phyloP scores from a whole-genome alignment of 2,329 filamentous ascomycete genomes.

The Pleochaeta shiraiana region DNA sequence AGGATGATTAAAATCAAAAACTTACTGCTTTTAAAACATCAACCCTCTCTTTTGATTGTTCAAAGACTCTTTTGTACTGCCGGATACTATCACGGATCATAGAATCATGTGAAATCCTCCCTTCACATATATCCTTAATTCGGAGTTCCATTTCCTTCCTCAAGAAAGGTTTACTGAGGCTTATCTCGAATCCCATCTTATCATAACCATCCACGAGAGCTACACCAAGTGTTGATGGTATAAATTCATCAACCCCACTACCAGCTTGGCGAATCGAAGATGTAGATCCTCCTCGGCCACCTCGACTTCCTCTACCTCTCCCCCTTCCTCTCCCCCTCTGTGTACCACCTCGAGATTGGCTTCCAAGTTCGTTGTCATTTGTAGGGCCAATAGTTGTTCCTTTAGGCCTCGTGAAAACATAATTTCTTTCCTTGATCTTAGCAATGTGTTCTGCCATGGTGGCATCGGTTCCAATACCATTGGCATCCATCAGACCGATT shows the following conservation, averaged over 20 bases:
- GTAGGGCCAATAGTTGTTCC: conserved; percentile 11
- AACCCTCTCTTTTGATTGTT: conserved; percentile 58
- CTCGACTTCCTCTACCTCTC: conserved; percentile 21
- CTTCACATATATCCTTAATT: conserved; percentile 94
- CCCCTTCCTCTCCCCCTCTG: conserved; percentile 24
- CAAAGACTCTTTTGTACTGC: conserved; percentile 72
- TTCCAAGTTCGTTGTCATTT: conserved; percentile 13
- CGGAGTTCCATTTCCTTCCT: conserved; percentile 95
- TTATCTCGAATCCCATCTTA: conserved; percentile 78
- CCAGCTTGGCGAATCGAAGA: conserved; percentile 19
- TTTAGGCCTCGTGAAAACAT: conserved; percentile 46
- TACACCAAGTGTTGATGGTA: conserved; percentile 78
- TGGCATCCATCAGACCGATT: conserved; percentile 93
- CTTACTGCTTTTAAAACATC: conserved; percentile 39
- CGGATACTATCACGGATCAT: conserved; percentile 68
- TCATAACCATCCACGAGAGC: conserved; percentile 91
- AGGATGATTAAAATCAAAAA: conserved; percentile 13
- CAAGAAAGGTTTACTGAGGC: conserved; percentile 84
- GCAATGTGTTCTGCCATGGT: conserved; percentile 98
- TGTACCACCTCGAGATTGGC: conserved; percentile 16
- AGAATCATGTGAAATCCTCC: conserved; percentile 46
- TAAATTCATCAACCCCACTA: conserved; percentile 53
- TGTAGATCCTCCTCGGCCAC: conserved; percentile 22
- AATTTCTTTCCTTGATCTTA: conserved; percentile 79
- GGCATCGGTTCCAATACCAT: conserved; percentile 94